phyloP scores from a whole-genome alignment of 2,329 filamentous ascomycete species.

The Penicillium paneum region DNA sequence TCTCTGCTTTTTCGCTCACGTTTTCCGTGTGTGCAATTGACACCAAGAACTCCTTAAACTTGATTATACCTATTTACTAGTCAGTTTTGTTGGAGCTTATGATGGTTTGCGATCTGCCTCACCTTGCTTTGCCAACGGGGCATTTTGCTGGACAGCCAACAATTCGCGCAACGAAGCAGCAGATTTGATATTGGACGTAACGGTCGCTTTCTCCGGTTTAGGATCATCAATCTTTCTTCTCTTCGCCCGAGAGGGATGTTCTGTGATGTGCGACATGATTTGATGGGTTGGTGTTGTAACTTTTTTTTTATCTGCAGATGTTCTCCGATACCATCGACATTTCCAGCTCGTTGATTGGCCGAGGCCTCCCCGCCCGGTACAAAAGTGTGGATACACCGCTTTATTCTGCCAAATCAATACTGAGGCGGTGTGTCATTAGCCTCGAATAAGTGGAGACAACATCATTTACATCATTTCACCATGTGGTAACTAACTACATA shows the following conservation, averaged over 20 bases:
- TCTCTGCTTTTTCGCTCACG: conserved; percentile 37
- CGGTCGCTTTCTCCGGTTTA: conserved; percentile 6
- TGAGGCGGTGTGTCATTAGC: neutral
- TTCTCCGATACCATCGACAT: conserved; percentile 26
- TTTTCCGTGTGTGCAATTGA: conserved; percentile 39
- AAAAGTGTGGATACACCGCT: conserved; percentile 2
- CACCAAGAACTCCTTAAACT: conserved; percentile 46
- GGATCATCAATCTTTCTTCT: conserved; percentile 39
- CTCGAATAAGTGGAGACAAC: neutral
- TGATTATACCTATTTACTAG: conserved; percentile 36
- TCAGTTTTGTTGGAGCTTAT: conserved; percentile 6
- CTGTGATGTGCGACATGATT: conserved; percentile 35
- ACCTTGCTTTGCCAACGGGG: conserved; percentile 58
- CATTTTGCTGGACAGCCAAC: conserved; percentile 68
- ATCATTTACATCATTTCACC: neutral
- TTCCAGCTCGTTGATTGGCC: conserved; percentile 21
- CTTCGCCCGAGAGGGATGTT: conserved; percentile 36
- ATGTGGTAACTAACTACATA: no score
- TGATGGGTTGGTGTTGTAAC: conserved; percentile 17
- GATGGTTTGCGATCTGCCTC: conserved; percentile 48
- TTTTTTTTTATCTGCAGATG: conserved; percentile 18
- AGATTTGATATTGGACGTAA: conserved; percentile 37
- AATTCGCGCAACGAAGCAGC: conserved; percentile 66
- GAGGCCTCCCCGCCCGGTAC: conserved; percentile 5
- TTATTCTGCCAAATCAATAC: neutral